Base-by-base conservation (phyloP, 1,284 basidiomycete species). In the Cerioporus squamosus region DNA sequence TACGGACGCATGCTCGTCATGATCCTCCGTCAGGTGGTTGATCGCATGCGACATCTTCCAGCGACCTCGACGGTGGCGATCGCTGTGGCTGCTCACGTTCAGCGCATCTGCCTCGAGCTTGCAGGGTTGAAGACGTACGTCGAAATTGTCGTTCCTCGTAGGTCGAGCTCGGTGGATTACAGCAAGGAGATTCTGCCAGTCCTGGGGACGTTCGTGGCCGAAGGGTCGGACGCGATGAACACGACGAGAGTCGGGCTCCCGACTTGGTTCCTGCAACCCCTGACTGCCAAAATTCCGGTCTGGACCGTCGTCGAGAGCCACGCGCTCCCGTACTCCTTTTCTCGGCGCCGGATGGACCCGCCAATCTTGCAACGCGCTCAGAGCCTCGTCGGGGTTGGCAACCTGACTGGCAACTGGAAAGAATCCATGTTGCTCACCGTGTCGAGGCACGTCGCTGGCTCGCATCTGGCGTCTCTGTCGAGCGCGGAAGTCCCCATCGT, bases 41-140 rank as follows among this genome's bases (percentile, higher is more conserved):
- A 44, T 22, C 31, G 54, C 3, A 51, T 55, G 54, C 9, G 2
- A 1, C 22, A 39, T 24, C 3, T 45, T 2, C 47, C 54, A 0
- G 14, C 42, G 3, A 22, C 20, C 0, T 1, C 47, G 4, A 29
- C 2, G 4, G 10, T n/a, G 1, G 15, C 55, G 1, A 51, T 57
- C 31, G 44, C 44, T 7, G 38, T 52, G 9, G 55, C 49, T 1
- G 55, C 55, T 1, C 55, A 57, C 22, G 33, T 57, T 9, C 55
- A 57, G 31, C 38, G 50, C 2, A 2, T 48, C 3, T 22, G 15
- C 14, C 29, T 57, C 2, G 50, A 57, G 50, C 36, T 57, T 5
- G 14, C 5, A 14, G 50, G 55, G 9, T 15, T 57, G 24, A 45
- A 33, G 22, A 57, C 38, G 1, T 52, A 48, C 29, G 5, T 24